phyloP scores from a whole-genome alignment of 2,329 filamentous ascomycete genomes.

The Neofusicoccum ribis region DNA sequence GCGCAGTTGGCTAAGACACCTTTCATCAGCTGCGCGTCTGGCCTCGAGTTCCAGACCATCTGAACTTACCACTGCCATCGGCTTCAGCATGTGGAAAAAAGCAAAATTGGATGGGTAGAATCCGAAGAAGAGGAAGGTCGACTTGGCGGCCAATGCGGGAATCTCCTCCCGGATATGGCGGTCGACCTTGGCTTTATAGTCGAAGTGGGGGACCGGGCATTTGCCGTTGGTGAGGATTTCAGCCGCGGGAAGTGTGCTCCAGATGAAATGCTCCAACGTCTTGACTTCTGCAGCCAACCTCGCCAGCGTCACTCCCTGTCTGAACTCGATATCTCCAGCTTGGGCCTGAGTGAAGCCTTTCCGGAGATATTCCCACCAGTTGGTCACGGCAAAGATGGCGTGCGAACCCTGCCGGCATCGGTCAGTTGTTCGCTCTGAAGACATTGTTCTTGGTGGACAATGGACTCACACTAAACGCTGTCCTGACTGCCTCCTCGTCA shows the following conservation, averaged over 20 bases:
- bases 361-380: conserved; percentile 30
- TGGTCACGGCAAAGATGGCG: conserved; percentile 24
- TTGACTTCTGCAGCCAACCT: conserved; percentile 37
- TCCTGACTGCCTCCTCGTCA: conserved; percentile 21
- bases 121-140: conserved; percentile 32
- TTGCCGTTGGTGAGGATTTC: conserved; percentile 32
- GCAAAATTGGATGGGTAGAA: conserved; percentile 35
- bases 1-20: background rate
- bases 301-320: conserved; percentile 46
- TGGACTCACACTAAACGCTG: conserved; percentile 20
- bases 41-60: no score
- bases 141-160: conserved; percentile 29
- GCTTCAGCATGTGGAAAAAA: conserved; percentile 30
- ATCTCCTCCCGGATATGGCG: conserved; percentile 42
- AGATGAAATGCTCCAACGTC: conserved; percentile 48
- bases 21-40: background rate
- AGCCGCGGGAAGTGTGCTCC: conserved; percentile 47
- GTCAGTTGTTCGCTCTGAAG: no score
- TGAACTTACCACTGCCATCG: conserved; percentile 26
- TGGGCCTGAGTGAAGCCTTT: conserved; percentile 26
- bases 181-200: conserved; percentile 45
- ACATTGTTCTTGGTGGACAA: no score
- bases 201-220: conserved; percentile 42
- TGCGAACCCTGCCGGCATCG: conserved; percentile 15
- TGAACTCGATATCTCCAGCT: conserved; percentile 40